Percentiles rank a stretch among this genome's conserved stretches.
Conservation (phyloP, 1,139 yeast genomes). For the Yamadazyma songkhlaensis region DNA sequence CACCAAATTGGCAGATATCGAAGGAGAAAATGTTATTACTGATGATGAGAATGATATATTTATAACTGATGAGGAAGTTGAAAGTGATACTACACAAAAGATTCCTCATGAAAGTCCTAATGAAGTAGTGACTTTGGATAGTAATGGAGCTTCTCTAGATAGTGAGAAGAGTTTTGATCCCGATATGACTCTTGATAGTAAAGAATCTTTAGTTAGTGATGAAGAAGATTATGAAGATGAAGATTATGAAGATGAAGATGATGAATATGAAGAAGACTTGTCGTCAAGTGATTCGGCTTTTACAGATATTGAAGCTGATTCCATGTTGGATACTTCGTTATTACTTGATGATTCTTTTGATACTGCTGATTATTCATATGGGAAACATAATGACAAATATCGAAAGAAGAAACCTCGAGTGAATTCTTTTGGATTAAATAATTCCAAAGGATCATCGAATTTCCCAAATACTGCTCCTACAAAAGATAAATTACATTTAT, state of each 20-base stretch:
- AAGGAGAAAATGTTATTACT: background rate
- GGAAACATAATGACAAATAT: constrained; percentile 13
- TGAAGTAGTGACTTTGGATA: constrained; percentile 28
- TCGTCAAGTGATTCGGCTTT: constrained; percentile 43
- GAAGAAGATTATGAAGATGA: constrained; percentile 15
- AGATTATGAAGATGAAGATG: constrained; percentile 20
- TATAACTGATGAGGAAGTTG: constrained; percentile 5
- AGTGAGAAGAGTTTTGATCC: constrained; percentile 5
- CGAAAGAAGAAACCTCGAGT: constrained; percentile 11
- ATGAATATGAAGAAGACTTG: constrained; percentile 23
- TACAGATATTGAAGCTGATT: constrained; percentile 43
- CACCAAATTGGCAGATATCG: constrained; percentile 7
- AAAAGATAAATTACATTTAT: constrained; percentile 6
- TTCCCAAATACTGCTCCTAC: constrained; percentile 7
- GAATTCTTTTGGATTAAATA: constrained; percentile 8
- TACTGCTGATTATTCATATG: constrained; percentile 17
- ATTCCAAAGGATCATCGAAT: constrained; percentile 3
- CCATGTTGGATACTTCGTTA: constrained; percentile 33
- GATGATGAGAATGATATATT: background rate
- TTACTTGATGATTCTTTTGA: constrained; percentile 29
- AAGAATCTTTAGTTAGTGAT: constrained; percentile 11
- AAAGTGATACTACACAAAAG: constrained; percentile 18
- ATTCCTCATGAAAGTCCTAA: background rate
- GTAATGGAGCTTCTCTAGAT: constrained; percentile 9
- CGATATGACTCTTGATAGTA: constrained; percentile 8